Base-by-base conservation (phyloP, 805 yeast species). In the Suhomyces kilbournensis region DNA sequence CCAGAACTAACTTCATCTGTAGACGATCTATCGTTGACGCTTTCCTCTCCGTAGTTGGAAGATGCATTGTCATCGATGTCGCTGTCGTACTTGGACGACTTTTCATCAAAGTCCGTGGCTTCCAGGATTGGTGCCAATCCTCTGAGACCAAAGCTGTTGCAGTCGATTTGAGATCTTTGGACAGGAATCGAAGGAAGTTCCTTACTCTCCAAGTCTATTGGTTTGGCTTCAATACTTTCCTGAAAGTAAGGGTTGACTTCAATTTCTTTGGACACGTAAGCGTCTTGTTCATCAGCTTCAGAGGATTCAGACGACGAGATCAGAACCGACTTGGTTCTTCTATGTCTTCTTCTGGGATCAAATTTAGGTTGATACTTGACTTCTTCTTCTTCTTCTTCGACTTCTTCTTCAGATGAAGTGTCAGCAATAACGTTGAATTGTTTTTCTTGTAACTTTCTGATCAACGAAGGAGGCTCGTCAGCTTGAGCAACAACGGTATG, bases 91-190 rank as follows among this genome's bases (percentile, higher is more conserved):
- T 63, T 66, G 9, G 74, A 69, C 20, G 64, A 58, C 4, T 73
- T 64, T 49, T 64, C 63, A 50, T 69, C 73, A 48, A 62, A 67
- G 49, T 59, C 63, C 26, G 65, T 70, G 15, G 62, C 53, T 59
- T 74, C 78, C 20, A 61, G 70, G 59, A 72, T 72, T 30, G 77
- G 76, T 19, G 70, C 72, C 55, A 75, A 70, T 1, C 72, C 74
- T 48, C 64, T 62, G 17, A 63, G 53, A 7, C 65, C 68, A 57
- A 61, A 64, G 38, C 68, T 62, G 47, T 54, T 54, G 46, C 51
- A 56, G 52, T 69, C 70, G 49, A 69, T 64, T 7, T 62, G 40
- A 12, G 44, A 32, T 35, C 53, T 48, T 25, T 53, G 53, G n/a
- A 44, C 30, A 15, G 55, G 50, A 30, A 47, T 38, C n/a, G 42